Evolutionary conservation across 2,329 filamentous ascomycete genomes (phyloP), one percentile per base, ranked within the genome.

Genomic region (Gnomoniopsis sp.): DNA sequence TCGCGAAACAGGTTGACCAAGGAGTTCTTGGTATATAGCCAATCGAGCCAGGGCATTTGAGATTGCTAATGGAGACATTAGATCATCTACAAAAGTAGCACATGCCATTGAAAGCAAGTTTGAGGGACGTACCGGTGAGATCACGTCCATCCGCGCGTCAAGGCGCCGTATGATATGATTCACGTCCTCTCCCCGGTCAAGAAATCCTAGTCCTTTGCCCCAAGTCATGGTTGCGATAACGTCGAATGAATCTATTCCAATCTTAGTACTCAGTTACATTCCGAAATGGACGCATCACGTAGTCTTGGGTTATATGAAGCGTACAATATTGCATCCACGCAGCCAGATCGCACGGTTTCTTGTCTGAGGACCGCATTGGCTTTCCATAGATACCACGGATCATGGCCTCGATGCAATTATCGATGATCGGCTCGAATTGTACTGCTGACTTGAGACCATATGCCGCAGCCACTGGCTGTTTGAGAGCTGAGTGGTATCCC

Each of bases 401-500:
- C 6, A 61, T 34, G 3, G 34, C 19, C 15, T 43, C 38, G 41
- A 51, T 58, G 44, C 59, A 58, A 49, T 61, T 50, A 50, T 57
- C 59, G 21, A 44, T 50, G 33, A 58, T 53, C 4, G 46, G 44
- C 50, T 61, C 54, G 21, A 33, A 49, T 23, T 17, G 50, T n/a
- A 33, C 19, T n/a, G 43, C 59, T 30, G 56, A 54, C 48, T 57
- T 54, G 2, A 50, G 55, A 6, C 46, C 23, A 26, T 52, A 60
- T n/a, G 53, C 53, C 11, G 21, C 49, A 26, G 55, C 55, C 19
- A 53, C 57, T 8, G 43, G 50, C 21, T 41, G 34, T 53, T 60
- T 60, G 43, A 56, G 53, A 6, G 38, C 44, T 23, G 47, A 52
- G 49, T 60, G 58, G 49, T 60, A 56, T 19, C 47, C 30, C 26